Evolutionary conservation across 163 green algal species (phyloP), one percentile per base, ranked within the genome.

Genomic region (Chlorella variabilis): DNA sequence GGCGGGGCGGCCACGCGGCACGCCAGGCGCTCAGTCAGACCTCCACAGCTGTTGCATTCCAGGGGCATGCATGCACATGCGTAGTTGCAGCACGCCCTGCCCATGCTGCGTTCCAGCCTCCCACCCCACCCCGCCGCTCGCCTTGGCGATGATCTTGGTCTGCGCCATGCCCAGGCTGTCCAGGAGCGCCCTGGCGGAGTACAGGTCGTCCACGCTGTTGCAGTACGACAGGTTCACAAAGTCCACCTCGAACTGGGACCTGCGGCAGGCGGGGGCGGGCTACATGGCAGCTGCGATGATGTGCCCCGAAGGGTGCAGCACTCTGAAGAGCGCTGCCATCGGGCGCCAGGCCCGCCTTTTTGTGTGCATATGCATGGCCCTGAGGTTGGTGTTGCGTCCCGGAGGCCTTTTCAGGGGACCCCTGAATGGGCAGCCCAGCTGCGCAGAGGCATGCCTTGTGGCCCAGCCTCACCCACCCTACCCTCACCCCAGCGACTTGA

Each of bases 71-170:
- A 2, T 1, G n/a, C 70, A 25, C 45, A 54, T 54, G 11, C 45
- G 11, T 11, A 15, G 45, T 15, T 54, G 31, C 62, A 21, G 15
- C 18, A 8, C 51, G 4, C 62, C 62, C 62, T 42, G 17, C 6
- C 62, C 45, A 41, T 42, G 29, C 31, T 42, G 20, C 29, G 31
- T 70, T 48, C n/a, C 62, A 9, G 13, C 62, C 34, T 62, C 9
- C 62, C 62, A 48, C 18, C 38, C 20, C 65, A 71, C 65, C 18
- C 65, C 9, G 3, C n/a, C 59, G 17, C 65, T 5, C 38, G 92
- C 87, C 86, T 98, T 98, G 66, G 94, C 95, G 39, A 98, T 87
- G 80, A 98, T 94, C 85, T 96, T 96, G 77, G 91, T 95, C 63
- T 89, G 88, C 34, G 62, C 33, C 75, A 95, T 85, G 51, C 91